These are phyloP conservation scores for Cardamine occulta DNA, from an alignment of 345 rosid genomes.

Conservation along the genomic window DNA sequence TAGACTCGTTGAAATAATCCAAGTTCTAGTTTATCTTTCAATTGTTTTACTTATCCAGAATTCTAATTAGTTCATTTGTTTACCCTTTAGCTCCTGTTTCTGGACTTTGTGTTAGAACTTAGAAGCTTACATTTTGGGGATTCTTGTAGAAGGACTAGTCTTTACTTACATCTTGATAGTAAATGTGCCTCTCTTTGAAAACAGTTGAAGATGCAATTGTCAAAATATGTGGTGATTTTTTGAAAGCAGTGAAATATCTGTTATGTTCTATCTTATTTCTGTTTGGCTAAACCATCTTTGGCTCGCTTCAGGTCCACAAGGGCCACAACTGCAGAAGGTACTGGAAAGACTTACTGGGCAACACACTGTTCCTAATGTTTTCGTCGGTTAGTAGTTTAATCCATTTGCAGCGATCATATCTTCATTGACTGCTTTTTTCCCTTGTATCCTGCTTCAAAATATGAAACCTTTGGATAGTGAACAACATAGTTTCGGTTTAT, in stretches of 20 bases:
- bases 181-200: neutral
- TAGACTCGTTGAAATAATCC: neutral
- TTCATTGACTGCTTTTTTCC: neutral
- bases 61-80: slow-evolving; percentile 2
- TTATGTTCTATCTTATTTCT: slow-evolving; percentile 3
- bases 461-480: slow-evolving; percentile 19
- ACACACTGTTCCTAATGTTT: slow-evolving; percentile 93
- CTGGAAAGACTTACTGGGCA: slow-evolving; percentile 91
- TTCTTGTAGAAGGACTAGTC: slow-evolving; percentile 5
- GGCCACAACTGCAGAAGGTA: slow-evolving; percentile 82
- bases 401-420: neutral
- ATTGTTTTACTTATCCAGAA: neutral
- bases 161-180: neutral
- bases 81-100: neutral
- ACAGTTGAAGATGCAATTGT: slow-evolving; percentile 9
- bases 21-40: neutral
- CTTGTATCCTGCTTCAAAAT: neutral
- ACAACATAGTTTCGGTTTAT: neutral
- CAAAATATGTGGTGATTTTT: slow-evolving; percentile 1
- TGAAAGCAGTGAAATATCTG: neutral
- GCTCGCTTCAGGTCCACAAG: slow-evolving; percentile 73
- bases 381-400: slow-evolving; percentile 61
- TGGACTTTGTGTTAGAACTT: neutral
- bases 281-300: neutral
- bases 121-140: neutral